Conservation (phyloP, 352 stramenopile species). For the Globisporangium barbulae region DNA sequence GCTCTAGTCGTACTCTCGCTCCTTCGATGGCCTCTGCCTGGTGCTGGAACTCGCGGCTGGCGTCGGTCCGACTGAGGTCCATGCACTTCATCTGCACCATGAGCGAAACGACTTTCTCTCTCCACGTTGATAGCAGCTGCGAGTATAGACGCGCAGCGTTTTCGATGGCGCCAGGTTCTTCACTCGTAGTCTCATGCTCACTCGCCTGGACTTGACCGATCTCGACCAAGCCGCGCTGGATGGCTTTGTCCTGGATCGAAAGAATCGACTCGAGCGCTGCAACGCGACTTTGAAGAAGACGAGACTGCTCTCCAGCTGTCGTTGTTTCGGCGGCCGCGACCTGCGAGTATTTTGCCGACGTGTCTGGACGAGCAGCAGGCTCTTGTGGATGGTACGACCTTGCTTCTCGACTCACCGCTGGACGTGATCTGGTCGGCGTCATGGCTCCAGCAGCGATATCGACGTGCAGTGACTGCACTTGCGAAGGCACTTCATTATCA, state of each 20-base stretch:
- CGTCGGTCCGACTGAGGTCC: conserved; percentile 26
- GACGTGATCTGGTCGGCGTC: conserved; percentile 3
- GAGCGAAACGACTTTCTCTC: conserved; percentile 51
- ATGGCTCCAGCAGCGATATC: conserved; percentile 8
- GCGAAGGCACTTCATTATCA: background rate
- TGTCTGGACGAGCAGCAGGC: background rate
- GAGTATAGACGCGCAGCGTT: conserved; percentile 28
- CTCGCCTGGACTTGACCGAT: conserved; percentile 18
- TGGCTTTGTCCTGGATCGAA: conserved; percentile 51
- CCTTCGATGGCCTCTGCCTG: conserved; percentile 17
- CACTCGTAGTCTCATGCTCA: conserved; percentile 10
- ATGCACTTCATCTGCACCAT: conserved; percentile 51
- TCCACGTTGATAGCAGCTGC: conserved; percentile 41
- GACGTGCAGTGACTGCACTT: background rate
- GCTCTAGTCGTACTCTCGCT: conserved; percentile 16
- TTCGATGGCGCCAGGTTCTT: conserved; percentile 11
- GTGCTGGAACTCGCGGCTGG: conserved; percentile 8
- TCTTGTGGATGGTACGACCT: too few species aligned
- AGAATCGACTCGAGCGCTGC: conserved; percentile 54
- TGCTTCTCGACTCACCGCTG: too few species aligned
- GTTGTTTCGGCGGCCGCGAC: background rate
- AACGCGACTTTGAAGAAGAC: conserved; percentile 44
- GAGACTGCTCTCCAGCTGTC: conserved; percentile 1
- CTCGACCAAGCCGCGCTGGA: conserved; percentile 30
- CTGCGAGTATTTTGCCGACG: background rate